These are phyloP conservation scores for Gymnopilus dilepis DNA, from an alignment of 768 basidiomycete genomes.

Conservation along the genomic window DNA sequence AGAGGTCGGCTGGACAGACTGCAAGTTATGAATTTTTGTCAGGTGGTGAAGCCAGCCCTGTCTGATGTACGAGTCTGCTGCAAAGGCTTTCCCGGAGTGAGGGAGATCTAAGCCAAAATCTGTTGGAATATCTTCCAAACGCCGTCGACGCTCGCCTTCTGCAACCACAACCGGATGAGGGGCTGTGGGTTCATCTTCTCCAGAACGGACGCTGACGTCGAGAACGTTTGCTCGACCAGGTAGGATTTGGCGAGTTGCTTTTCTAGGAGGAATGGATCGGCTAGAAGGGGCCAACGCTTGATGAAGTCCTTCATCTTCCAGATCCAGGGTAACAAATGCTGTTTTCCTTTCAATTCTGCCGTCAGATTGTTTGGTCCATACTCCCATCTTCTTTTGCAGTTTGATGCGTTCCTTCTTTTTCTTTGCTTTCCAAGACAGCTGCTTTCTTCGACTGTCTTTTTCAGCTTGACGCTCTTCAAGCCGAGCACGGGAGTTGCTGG, in stretches of 20 bases:
- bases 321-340: constrained; percentile 43
- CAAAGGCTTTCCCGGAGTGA: constrained; percentile 58
- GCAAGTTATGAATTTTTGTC: constrained; percentile 36
- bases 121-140: constrained; percentile 31
- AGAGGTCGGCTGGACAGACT: constrained; percentile 34
- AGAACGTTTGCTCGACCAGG: neutral
- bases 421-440: neutral
- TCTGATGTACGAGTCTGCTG: constrained; percentile 55
- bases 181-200: neutral
- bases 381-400: constrained; percentile 28
- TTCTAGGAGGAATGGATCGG: neutral
- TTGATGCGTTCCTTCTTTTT: neutral
- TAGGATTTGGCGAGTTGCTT: neutral
- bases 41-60: constrained; percentile 68
- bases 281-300: constrained; percentile 35
- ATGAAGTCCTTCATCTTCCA: constrained; percentile 50
- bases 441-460: neutral
- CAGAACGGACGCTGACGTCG: neutral
- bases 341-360: constrained; percentile 30
- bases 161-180: neutral
- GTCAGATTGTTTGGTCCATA: constrained; percentile 45
- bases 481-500: neutral
- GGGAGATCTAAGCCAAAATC: constrained; percentile 61
- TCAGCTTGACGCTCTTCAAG: neutral
- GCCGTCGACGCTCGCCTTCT: neutral